These are phyloP conservation scores for Tardiomyces depauwii DNA, from an alignment of 1,139 yeast genomes.

Conservation along the genomic window DNA sequence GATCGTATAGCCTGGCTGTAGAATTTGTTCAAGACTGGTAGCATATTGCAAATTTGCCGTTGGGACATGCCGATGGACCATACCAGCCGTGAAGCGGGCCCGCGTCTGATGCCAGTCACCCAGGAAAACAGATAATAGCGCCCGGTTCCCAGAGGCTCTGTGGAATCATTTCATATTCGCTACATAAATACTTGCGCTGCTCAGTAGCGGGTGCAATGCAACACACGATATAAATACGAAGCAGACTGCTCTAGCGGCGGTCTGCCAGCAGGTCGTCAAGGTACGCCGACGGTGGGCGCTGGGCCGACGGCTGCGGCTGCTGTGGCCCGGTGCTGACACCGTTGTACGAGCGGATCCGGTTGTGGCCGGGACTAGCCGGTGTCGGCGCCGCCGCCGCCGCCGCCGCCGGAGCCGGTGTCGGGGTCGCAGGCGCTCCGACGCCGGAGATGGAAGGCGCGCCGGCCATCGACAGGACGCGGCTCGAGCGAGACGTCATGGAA, in stretches of 20 bases:
- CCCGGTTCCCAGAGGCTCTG: too few species aligned
- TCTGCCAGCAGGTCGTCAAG: conserved; percentile 20
- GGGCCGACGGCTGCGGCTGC: conserved; percentile 3
- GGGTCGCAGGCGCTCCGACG: neutral
- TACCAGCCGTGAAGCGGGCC: too few species aligned
- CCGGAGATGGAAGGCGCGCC: neutral
- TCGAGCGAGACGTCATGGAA: neutral
- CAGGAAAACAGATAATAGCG: too few species aligned
- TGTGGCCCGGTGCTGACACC: neutral
- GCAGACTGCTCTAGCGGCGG: neutral
- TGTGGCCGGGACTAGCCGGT: neutral
- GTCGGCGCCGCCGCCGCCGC: neutral
- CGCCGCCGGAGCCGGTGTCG: neutral
- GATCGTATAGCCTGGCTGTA: neutral
- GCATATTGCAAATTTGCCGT: too few species aligned
- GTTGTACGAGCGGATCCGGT: neutral
- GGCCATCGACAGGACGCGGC: neutral
- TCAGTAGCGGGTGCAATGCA: neutral
- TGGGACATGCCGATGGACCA: too few species aligned
- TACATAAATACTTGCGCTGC: neutral
- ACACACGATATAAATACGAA: neutral
- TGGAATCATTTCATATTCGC: neutral
- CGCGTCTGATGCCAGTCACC: too few species aligned
- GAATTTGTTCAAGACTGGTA: too few species aligned
- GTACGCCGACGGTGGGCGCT: conserved; percentile 26